Evolutionary conservation across 2,329 filamentous ascomycete species (phyloP).

Genomic region (Colletotrichum scovillei): DNA sequence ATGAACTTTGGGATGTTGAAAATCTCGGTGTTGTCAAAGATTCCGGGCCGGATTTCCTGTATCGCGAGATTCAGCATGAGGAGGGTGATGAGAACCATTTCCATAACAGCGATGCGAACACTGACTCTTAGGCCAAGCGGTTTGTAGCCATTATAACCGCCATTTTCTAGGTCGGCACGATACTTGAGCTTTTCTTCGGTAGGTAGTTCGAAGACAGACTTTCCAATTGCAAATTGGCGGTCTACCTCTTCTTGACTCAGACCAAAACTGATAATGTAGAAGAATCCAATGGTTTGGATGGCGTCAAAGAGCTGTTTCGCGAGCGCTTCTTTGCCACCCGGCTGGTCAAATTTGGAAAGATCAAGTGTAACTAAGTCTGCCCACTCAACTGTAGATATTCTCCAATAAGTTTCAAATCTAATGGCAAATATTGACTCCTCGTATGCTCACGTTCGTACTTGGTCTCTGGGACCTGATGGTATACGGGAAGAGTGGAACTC

Average conservation of each 20-base stretch:
- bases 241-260: conserved; percentile 67
- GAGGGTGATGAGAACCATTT: neutral
- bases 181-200: conserved; percentile 71
- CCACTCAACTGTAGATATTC: conserved; percentile 52
- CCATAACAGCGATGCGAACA: neutral
- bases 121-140: conserved; percentile 53
- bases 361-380: conserved; percentile 69
- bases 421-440: neutral
- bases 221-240: conserved; percentile 55
- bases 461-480: conserved; percentile 49
- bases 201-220: conserved; percentile 67
- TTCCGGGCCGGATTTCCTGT: conserved; percentile 43
- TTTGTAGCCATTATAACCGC: conserved; percentile 68
- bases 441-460: conserved; percentile 45
- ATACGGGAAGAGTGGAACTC: conserved; percentile 40
- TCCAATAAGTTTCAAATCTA: neutral
- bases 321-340: conserved; percentile 64
- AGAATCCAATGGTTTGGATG: conserved; percentile 63
- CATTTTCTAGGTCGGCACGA: conserved; percentile 59
- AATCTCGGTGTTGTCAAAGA: conserved; percentile 52
- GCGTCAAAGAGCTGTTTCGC: conserved; percentile 67
- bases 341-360: conserved; percentile 63
- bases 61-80: conserved; percentile 5
- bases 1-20: conserved; percentile 56
- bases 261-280: conserved; percentile 73